Base-by-base conservation (phyloP, 371 early-diverging fungal species). In the Apophysomyces ossiformis region DNA sequence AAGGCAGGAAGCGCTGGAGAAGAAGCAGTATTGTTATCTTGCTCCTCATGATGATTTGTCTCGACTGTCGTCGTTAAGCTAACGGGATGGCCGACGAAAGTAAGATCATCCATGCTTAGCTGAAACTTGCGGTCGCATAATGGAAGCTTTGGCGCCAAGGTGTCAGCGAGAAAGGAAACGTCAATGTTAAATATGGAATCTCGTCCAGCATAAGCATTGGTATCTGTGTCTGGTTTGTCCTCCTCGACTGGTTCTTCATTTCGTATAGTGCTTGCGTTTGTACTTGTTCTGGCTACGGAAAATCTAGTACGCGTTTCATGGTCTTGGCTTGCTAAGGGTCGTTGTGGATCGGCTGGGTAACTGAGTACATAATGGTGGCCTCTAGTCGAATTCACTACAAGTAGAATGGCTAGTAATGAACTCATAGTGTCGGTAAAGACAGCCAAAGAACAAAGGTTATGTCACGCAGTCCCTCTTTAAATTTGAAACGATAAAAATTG, bases 41-140 rank as follows among this genome's bases (percentile, higher is more conserved):
- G 62, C 66, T 41, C 64, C 61, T 45, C 70, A 46, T 9, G 58
- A 50, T 39, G 62, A 63, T 67, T 64, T 7, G 67, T 47, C 5
- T 74, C 67, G 75, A 87, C 63, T 71, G 84, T 69, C 57, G 89
- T 65, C 50, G 84, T 64, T 5, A 87, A 65, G 43, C 82, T 84
- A 18, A 88, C 85, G 2, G 89, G 89, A 64, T 87, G 89, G 0
- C 89, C 90, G 26, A 95, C 87, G 83, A 93, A 92, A 0, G 89
- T 89, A 61, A 93, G 45, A 57, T 90, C 89, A 63, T 95, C 92
- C 36, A 95, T 86, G 13, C 86, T 83, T n/a, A 95, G 81, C 68
- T 92, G 91, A 70, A 95, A 95, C 59, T 87, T 84, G 35, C 84
- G 76, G 73, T 92, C 91, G 65, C 93, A 88, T 4, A 93, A 75